A percentile compares a stretch with the other conserved stretches of the same genome.
Conservation (phyloP, 176 grass and related monocot genomes). For the Raddia guianensis region DNA sequence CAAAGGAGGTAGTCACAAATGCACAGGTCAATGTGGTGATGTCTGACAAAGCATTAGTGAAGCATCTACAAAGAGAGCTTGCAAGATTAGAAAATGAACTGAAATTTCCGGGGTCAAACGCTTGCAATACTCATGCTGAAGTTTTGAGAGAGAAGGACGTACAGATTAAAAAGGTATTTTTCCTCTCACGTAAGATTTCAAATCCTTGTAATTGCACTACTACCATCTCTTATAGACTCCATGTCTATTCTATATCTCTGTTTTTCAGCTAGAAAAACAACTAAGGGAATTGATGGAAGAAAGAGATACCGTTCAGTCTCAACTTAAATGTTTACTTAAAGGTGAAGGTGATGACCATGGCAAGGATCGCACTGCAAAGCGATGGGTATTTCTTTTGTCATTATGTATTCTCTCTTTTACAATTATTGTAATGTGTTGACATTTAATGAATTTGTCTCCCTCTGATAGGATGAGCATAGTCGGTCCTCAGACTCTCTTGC, state of each 20-base stretch:
- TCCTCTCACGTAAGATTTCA: neutral
- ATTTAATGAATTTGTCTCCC: slow-evolving; percentile 30
- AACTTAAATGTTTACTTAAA: slow-evolving; percentile 81
- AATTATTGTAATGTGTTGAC: neutral
- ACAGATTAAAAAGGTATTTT: slow-evolving; percentile 79
- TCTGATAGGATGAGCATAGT: slow-evolving; percentile 73
- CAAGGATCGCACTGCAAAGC: slow-evolving; percentile 48
- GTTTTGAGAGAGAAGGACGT: slow-evolving; percentile 73
- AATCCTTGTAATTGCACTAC: neutral
- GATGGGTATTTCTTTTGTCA: slow-evolving; percentile 59
- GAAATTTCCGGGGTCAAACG: slow-evolving; percentile 47
- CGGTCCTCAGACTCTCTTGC: slow-evolving; percentile 58
- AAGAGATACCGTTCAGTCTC: slow-evolving; percentile 83
- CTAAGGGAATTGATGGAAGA: slow-evolving; percentile 87
- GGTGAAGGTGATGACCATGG: slow-evolving; percentile 51
- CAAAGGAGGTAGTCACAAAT: slow-evolving; percentile 90
- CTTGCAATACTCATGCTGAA: slow-evolving; percentile 58
- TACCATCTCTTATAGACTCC: slow-evolving; percentile 23
- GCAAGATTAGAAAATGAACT: slow-evolving; percentile 76
- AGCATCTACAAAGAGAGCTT: slow-evolving; percentile 87
- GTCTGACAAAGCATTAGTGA: slow-evolving; percentile 90
- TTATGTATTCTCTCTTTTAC: slow-evolving; percentile 12
- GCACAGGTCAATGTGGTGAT: slow-evolving; percentile 96
- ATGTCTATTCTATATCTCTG: neutral
- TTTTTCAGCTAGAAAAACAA: slow-evolving; percentile 76